Percentiles rank a stretch among this genome's conserved stretches.
These are phyloP conservation scores for Aspergillus melleus DNA, from an alignment of 2,329 filamentous ascomycete genomes.

Conservation along the genomic window DNA sequence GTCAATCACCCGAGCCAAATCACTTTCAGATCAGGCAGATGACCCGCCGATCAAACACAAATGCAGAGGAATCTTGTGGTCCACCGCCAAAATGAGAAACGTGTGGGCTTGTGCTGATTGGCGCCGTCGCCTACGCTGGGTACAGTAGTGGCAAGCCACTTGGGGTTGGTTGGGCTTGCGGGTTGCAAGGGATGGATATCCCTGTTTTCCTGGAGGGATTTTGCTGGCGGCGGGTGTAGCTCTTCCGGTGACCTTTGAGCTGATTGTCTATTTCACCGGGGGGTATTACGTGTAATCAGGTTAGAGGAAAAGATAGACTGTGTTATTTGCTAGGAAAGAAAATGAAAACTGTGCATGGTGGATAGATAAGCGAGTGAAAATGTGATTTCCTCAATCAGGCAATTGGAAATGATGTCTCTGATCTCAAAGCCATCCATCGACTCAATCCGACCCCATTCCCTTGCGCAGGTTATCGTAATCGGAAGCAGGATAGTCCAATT, in stretches of 20 bases:
- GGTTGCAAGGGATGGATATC: too few relatives aligned
- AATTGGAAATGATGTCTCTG: too few relatives aligned
- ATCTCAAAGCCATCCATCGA: neutral
- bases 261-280: too few relatives aligned
- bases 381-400: too few relatives aligned
- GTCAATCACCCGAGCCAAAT: neutral
- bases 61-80: neutral
- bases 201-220: too few relatives aligned
- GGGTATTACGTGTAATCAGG: too few relatives aligned
- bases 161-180: too few relatives aligned
- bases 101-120: neutral
- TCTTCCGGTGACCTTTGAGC: too few relatives aligned
- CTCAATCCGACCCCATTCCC: conserved; percentile 20
- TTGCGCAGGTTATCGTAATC: conserved; percentile 55
- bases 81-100: neutral
- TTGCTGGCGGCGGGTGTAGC: too few relatives aligned
- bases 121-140: neutral
- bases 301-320: too few relatives aligned
- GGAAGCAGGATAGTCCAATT: conserved; percentile 52
- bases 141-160: neutral
- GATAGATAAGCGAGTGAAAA: neutral
- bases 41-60: neutral
- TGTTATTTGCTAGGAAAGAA: too few relatives aligned
- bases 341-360: too few relatives aligned
- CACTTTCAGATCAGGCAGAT: neutral